Conservation (phyloP, 306 rosid species). For the Cajanus cajan region DNA sequence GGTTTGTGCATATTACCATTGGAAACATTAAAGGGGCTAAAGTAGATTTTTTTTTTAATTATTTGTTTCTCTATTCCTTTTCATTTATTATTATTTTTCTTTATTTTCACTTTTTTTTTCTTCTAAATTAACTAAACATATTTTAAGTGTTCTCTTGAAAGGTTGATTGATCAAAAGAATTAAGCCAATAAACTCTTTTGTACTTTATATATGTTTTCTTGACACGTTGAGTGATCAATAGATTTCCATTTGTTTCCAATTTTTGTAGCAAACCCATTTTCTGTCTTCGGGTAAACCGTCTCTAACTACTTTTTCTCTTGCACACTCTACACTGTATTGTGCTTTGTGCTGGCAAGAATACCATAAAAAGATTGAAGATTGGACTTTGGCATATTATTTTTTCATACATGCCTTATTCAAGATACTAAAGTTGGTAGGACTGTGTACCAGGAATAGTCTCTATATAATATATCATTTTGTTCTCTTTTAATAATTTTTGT, state of each 20-base stretch:
- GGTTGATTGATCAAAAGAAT: constrained; percentile 12
- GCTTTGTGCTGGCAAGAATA: constrained; percentile 13
- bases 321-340: constrained; percentile 21
- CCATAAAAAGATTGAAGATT: constrained; percentile 11
- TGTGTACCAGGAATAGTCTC: too few relatives aligned
- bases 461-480: too few relatives aligned
- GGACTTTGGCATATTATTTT: neutral
- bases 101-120: too few relatives aligned
- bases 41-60: neutral
- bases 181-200: neutral
- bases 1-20: constrained; percentile 5
- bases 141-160: neutral
- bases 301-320: constrained; percentile 41
- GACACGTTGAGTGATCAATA: neutral
- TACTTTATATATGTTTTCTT: neutral
- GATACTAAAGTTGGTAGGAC: neutral
- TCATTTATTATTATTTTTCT: too few relatives aligned
- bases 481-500: too few relatives aligned
- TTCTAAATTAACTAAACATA: too few relatives aligned
- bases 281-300: constrained; percentile 51
- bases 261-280: constrained; percentile 42
- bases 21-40: neutral
- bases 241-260: neutral
- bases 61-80: too few relatives aligned
- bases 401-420: too few relatives aligned